Conservation (phyloP, 2,329 filamentous ascomycete genomes). For the Nigrospora oryzae region DNA sequence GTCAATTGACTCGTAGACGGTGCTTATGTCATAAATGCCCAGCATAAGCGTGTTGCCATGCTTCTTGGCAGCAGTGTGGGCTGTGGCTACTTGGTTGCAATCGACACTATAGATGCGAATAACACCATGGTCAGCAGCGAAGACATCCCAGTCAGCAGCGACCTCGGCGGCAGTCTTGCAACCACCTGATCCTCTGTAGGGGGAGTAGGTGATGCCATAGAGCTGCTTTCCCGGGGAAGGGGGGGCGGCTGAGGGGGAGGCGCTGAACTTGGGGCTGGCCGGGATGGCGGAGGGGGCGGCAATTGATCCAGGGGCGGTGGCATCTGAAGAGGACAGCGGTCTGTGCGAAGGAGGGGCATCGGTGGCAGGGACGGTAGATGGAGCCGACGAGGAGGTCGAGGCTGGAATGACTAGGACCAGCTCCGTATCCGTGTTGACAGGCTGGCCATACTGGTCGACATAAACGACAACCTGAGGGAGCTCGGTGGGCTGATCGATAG, state of each 20-base stretch:
- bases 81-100: slow-evolving; percentile 61
- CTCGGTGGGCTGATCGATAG: slow-evolving; percentile 29
- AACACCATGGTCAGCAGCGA: slow-evolving; percentile 45
- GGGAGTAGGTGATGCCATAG: slow-evolving; percentile 39
- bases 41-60: slow-evolving; percentile 64
- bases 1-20: slow-evolving; percentile 47
- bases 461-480: slow-evolving; percentile 46
- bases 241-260: slow-evolving; percentile 5
- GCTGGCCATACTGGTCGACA: slow-evolving; percentile 48
- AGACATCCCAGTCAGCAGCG: slow-evolving; percentile 51
- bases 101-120: slow-evolving; percentile 76
- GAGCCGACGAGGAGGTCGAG: slow-evolving; percentile 8
- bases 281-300: not conserved
- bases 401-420: slow-evolving; percentile 21
- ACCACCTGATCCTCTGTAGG: slow-evolving; percentile 38
- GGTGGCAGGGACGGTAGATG: slow-evolving; percentile 5
- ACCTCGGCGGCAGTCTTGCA: slow-evolving; percentile 64
- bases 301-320: not conserved
- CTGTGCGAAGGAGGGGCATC: not conserved
- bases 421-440: slow-evolving; percentile 33
- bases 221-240: slow-evolving; percentile 8
- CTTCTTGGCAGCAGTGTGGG: slow-evolving; percentile 54
- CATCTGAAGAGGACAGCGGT: not conserved
- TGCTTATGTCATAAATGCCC: slow-evolving; percentile 59
- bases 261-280: slow-evolving; percentile 1